phyloP scores from a whole-genome alignment of 1,139 yeast genomes.

The Zygosaccharomyces sapae region DNA sequence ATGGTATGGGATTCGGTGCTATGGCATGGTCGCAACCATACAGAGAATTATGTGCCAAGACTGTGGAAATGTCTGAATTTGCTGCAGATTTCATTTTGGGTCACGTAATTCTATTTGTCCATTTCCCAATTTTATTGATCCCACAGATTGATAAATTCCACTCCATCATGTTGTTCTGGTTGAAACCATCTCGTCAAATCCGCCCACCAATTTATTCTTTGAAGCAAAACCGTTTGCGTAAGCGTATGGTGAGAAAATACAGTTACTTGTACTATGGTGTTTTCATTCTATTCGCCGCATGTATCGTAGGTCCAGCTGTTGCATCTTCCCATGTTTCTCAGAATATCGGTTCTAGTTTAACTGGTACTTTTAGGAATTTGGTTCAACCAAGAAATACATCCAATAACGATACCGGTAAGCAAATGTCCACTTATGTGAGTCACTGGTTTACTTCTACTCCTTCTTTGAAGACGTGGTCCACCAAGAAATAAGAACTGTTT shows the following conservation, averaged over 20 bases:
- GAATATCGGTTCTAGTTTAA: constrained; percentile 39
- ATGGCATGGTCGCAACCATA: constrained; percentile 95
- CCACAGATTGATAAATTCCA: constrained; percentile 98
- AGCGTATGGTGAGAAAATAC: constrained; percentile 97
- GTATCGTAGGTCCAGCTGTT: constrained; percentile 91
- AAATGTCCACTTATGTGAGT: constrained; percentile 49
- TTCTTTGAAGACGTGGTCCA: constrained; percentile 54
- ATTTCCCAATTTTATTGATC: constrained; percentile 77
- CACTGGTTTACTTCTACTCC: constrained; percentile 54
- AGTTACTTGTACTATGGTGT: constrained; percentile 74
- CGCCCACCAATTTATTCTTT: constrained; percentile 98
- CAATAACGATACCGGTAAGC: constrained; percentile 77
- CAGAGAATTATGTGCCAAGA: constrained; percentile 93
- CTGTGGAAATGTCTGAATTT: constrained; percentile 90
- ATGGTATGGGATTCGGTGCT: constrained; percentile 90
- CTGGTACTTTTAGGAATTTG: constrained; percentile 61
- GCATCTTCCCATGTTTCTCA: constrained; percentile 47
- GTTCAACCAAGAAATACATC: constrained; percentile 82
- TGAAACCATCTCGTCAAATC: constrained; percentile 94
- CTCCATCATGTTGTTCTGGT: constrained; percentile 97
- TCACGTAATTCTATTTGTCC: constrained; percentile 80
- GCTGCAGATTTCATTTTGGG: constrained; percentile 96
- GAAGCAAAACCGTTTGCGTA: constrained; percentile 95
- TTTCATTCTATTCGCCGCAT: constrained; percentile 62
- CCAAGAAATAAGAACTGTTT: constrained; percentile 47